Evolutionary conservation across 1,284 basidiomycete genomes (phyloP).

Genomic region (Inonotus obliquus): DNA sequence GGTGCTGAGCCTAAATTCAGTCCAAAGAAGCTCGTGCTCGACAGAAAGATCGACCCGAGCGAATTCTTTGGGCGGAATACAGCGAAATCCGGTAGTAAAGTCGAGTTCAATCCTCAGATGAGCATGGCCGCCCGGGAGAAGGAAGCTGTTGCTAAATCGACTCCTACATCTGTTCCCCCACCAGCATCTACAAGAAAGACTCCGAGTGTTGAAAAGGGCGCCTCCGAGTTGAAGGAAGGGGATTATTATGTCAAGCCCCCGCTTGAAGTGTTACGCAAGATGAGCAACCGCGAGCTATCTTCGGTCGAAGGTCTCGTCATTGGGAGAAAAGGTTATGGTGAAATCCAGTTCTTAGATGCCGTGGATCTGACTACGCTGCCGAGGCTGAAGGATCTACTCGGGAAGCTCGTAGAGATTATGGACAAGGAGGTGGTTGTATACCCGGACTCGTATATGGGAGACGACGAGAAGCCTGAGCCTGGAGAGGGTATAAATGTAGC

Average conservation of each 20-base stretch:
- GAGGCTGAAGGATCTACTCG: constrained; percentile 78
- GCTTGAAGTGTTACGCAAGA: constrained; percentile 62
- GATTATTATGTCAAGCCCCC: constrained; percentile 88
- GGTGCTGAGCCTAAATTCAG: constrained; percentile 73
- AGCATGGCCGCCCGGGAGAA: constrained; percentile 69
- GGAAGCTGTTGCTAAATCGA: constrained; percentile 41
- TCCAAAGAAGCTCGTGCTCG: constrained; percentile 92
- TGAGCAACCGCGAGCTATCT: constrained; percentile 69
- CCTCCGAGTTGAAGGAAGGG: constrained; percentile 60
- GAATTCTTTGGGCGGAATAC: constrained; percentile 60
- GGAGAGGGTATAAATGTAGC: constrained; percentile 90
- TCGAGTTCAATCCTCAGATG: constrained; percentile 69
- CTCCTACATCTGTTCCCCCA: constrained; percentile 23
- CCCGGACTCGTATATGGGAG: constrained; percentile 76
- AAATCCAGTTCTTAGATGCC: constrained; percentile 86
- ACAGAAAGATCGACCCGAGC: constrained; percentile 72
- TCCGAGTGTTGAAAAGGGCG: constrained; percentile 14
- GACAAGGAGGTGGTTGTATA: constrained; percentile 93
- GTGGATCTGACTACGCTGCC: constrained; percentile 89
- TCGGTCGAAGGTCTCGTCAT: constrained; percentile 76
- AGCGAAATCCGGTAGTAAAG: constrained; percentile 39
- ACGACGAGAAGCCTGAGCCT: constrained; percentile 64
- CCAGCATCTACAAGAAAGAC: constrained; percentile 43
- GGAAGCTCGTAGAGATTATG: constrained; percentile 86
- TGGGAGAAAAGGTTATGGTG: constrained; percentile 86